Percentiles rank a stretch among this genome's conserved stretches.
Conservation (phyloP, 768 basidiomycete genomes). For the Boletus patriciae region DNA sequence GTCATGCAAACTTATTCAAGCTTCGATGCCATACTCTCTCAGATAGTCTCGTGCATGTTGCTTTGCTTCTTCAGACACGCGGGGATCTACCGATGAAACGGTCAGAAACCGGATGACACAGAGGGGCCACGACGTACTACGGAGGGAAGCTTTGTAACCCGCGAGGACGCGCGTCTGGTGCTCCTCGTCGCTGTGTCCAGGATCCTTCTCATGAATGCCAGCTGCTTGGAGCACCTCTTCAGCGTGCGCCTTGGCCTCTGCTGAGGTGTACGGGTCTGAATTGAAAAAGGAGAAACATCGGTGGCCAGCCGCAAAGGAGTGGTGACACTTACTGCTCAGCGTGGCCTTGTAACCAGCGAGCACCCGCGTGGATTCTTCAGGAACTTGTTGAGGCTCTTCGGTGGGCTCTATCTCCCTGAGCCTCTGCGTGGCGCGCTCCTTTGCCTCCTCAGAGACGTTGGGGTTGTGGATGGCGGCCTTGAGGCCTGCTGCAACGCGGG, state of each 20-base stretch:
- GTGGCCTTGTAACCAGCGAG: slow-evolving; percentile 54
- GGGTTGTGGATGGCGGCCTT: slow-evolving; percentile 63
- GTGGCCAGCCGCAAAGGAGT: too few relatives aligned
- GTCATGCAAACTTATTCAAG: not conserved
- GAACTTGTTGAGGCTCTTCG: not conserved
- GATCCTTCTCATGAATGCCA: slow-evolving; percentile 37
- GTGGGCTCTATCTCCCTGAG: slow-evolving; percentile 40
- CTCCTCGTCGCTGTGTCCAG: slow-evolving; percentile 36
- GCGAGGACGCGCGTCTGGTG: slow-evolving; percentile 49
- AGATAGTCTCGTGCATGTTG: slow-evolving; percentile 46
- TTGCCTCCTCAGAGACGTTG: slow-evolving; percentile 55
- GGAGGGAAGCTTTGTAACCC: slow-evolving; percentile 56
- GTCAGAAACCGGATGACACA: not conserved
- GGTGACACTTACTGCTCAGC: slow-evolving; percentile 38
- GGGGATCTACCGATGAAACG: slow-evolving; percentile 36
- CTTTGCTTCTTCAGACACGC: slow-evolving; percentile 50
- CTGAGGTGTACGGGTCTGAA: slow-evolving; percentile 44
- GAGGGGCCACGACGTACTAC: slow-evolving; percentile 36
- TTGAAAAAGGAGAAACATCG: too few relatives aligned
- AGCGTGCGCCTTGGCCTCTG: slow-evolving; percentile 53
- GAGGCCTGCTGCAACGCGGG: slow-evolving; percentile 54
- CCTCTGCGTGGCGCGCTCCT: slow-evolving; percentile 45
- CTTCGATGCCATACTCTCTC: slow-evolving; percentile 26
- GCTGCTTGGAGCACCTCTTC: slow-evolving; percentile 51
- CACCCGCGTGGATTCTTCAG: slow-evolving; percentile 21